A percentile compares a stretch with the other conserved stretches of the same genome.
phyloP scores from a whole-genome alignment of 1,284 basidiomycete genomes.

The Leccinum pseudoinsigne region DNA sequence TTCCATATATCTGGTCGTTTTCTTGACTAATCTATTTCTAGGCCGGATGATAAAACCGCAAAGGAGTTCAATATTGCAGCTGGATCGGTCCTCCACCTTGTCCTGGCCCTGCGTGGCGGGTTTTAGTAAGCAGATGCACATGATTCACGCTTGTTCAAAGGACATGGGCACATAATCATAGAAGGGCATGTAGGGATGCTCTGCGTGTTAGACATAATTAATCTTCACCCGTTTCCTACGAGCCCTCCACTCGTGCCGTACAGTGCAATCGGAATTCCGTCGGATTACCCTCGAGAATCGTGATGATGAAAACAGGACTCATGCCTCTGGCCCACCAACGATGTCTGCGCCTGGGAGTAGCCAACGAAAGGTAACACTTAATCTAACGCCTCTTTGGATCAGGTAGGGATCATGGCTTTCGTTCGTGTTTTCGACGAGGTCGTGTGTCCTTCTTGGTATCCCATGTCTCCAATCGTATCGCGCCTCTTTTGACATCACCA shows the following conservation, averaged over 20 bases:
- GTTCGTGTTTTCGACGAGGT: constrained; percentile 42
- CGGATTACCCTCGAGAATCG: background rate
- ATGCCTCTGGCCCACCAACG: constrained; percentile 50
- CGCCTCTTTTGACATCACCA: constrained; percentile 74
- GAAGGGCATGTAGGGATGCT: constrained; percentile 23
- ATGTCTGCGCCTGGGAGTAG: constrained; percentile 74
- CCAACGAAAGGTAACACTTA: constrained; percentile 82
- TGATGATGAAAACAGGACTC: constrained; percentile 14
- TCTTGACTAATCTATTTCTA: constrained; percentile 28
- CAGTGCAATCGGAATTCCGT: constrained; percentile 1
- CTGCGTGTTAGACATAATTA: constrained; percentile 28
- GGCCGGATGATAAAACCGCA: constrained; percentile 87
- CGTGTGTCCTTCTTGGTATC: constrained; percentile 54
- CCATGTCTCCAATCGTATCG: constrained; percentile 69
- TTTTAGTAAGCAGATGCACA: constrained; percentile 12
- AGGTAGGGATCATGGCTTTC: constrained; percentile 32
- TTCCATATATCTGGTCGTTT: constrained; percentile 2
- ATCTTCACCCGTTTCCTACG: constrained; percentile 24
- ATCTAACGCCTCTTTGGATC: constrained; percentile 53
- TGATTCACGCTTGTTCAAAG: constrained; percentile 12
- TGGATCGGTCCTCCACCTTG: constrained; percentile 88
- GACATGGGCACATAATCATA: constrained; percentile 27
- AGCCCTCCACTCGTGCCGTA: constrained; percentile 7
- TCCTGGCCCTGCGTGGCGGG: constrained; percentile 90
- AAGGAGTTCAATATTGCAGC: constrained; percentile 80